A percentile compares a stretch with the other conserved stretches of the same genome.
These are phyloP conservation scores for Saturnispora hagleri DNA, from an alignment of 805 yeast species.

Conservation along the genomic window DNA sequence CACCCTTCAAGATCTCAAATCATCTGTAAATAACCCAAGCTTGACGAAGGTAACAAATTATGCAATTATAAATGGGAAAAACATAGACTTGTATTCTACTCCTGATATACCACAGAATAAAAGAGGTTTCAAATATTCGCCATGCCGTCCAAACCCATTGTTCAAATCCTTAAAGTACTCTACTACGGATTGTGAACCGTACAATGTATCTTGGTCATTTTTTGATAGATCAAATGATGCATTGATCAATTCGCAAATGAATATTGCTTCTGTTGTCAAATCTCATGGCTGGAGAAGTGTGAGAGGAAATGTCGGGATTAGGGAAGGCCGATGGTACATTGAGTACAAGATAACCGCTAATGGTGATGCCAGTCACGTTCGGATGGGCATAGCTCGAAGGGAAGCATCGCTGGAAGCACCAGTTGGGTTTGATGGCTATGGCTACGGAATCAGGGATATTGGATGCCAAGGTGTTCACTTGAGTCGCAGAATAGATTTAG, in stretches of 20 bases:
- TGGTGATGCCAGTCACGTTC: slow-evolving; percentile 37
- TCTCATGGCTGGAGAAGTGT: slow-evolving; percentile 67
- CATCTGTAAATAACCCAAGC: slow-evolving; percentile 16
- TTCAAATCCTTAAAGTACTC: slow-evolving; percentile 52
- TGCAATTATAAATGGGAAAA: neutral
- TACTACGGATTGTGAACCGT: slow-evolving; percentile 69
- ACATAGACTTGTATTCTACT: slow-evolving; percentile 29
- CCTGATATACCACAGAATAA: slow-evolving; percentile 80
- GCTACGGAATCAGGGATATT: slow-evolving; percentile 81
- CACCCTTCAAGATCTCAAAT: slow-evolving; percentile 22
- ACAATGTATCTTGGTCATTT: slow-evolving; percentile 42
- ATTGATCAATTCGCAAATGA: slow-evolving; percentile 29
- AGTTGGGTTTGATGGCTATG: slow-evolving; percentile 90
- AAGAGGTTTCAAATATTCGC: slow-evolving; percentile 71
- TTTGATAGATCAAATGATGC: slow-evolving; percentile 65
- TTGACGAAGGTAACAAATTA: slow-evolving; percentile 10
- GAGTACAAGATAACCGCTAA: slow-evolving; percentile 49
- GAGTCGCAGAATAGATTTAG: slow-evolving; percentile 53
- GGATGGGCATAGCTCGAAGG: slow-evolving; percentile 75
- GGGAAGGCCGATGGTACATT: slow-evolving; percentile 74
- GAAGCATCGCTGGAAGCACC: slow-evolving; percentile 93
- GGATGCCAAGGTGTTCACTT: slow-evolving; percentile 68
- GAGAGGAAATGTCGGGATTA: slow-evolving; percentile 62
- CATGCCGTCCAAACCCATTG: slow-evolving; percentile 63
- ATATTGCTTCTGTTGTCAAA: slow-evolving; percentile 43